phyloP scores from a whole-genome alignment of 768 basidiomycete species.

The Lactifluus rugatus region DNA sequence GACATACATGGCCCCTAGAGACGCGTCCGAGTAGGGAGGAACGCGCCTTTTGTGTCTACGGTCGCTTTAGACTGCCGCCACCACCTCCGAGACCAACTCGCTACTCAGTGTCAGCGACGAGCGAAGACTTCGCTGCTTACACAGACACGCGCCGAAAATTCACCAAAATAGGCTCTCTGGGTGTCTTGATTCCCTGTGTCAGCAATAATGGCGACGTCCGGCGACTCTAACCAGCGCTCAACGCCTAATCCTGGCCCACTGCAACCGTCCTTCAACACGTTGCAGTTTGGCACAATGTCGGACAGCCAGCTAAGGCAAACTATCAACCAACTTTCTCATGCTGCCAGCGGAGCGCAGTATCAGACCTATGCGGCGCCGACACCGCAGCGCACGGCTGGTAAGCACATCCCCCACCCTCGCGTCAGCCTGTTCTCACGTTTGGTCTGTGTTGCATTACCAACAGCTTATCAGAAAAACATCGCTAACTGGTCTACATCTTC shows the following conservation, averaged over 20 bases:
- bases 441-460: not conserved
- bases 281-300: constrained; percentile 37
- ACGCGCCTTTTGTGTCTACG: not conserved
- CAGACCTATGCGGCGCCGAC: constrained; percentile 28
- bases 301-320: constrained; percentile 58
- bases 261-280: constrained; percentile 16
- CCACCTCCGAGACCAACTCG: not conserved
- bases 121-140: not conserved
- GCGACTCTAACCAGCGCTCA: constrained; percentile 11
- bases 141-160: constrained; percentile 25
- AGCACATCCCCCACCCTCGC: not conserved
- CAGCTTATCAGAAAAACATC: constrained; percentile 60
- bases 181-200: constrained; percentile 10
- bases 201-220: constrained; percentile 15
- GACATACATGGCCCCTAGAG: constrained; percentile 1
- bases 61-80: not conserved
- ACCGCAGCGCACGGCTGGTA: constrained; percentile 22
- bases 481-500: constrained; percentile 57
- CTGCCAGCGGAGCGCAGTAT: constrained; percentile 28
- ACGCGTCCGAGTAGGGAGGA: not conserved
- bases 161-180: constrained; percentile 20
- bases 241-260: not conserved
- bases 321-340: constrained; percentile 40
- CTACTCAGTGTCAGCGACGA: not conserved
- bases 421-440: not conserved